Percentiles rank a stretch among this genome's conserved stretches.
These are phyloP conservation scores for Debaryomyces udenii DNA, from an alignment of 1,139 yeast genomes.

Conservation along the genomic window DNA sequence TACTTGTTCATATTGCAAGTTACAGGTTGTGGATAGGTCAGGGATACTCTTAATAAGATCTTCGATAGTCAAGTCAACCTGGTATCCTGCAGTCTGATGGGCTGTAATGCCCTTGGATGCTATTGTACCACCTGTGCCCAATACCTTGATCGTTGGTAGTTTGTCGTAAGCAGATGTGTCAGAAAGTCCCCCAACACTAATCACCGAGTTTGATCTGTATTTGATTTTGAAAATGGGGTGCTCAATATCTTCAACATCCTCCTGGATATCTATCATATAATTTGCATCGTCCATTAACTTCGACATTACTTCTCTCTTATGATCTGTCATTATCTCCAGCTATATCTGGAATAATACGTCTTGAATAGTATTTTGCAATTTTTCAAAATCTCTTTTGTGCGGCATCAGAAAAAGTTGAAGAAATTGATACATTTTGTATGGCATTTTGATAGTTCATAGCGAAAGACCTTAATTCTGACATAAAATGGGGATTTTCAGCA, in stretches of 20 bases:
- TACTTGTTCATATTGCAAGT: conserved; percentile 64
- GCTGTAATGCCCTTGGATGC: conserved; percentile 63
- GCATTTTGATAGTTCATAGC: too few species aligned
- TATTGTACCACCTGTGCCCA: conserved; percentile 77
- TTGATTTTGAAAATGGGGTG: conserved; percentile 26
- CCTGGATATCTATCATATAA: conserved; percentile 19
- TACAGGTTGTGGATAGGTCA: conserved; percentile 59
- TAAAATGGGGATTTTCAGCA: conserved; percentile 42
- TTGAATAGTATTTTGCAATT: neutral
- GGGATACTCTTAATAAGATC: conserved; percentile 62
- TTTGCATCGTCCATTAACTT: conserved; percentile 3
- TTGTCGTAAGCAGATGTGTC: conserved; percentile 17
- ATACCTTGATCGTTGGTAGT: conserved; percentile 53
- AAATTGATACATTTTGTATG: too few species aligned
- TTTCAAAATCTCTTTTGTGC: neutral
- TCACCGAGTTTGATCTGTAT: conserved; percentile 26
- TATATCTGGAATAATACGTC: too few species aligned
- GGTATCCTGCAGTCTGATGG: conserved; percentile 67
- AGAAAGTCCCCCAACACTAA: conserved; percentile 15
- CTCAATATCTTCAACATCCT: conserved; percentile 19
- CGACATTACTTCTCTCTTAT: neutral
- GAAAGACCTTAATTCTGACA: neutral
- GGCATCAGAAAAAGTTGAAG: neutral
- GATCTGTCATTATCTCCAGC: neutral
- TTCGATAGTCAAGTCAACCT: conserved; percentile 67